Evolutionary conservation across 305 asterid genomes (phyloP).

Genomic region (Solanum hybrid): DNA sequence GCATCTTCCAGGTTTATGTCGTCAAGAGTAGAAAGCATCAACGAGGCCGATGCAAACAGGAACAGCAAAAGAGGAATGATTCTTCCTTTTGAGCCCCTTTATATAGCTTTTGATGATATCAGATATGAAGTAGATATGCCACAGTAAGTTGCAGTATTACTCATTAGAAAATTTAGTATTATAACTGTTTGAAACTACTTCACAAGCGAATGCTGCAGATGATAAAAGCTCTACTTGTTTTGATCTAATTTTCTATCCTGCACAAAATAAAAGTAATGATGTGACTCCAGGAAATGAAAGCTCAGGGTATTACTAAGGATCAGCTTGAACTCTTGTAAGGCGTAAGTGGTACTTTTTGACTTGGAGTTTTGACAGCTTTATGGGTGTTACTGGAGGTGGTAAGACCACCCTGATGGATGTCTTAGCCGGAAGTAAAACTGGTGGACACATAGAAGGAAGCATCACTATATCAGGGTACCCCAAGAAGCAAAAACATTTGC

Average conservation of each 20-base stretch:
- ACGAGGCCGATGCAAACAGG: neutral
- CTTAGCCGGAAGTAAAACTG: conserved; percentile 44
- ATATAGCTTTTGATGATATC: conserved; percentile 36
- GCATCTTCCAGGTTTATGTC: conserved; percentile 9
- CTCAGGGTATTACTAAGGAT: conserved; percentile 25
- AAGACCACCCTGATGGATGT: conserved; percentile 68
- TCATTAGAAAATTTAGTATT: neutral
- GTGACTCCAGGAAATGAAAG: conserved; percentile 31
- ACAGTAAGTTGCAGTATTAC: conserved; percentile 16
- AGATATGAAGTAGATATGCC: conserved; percentile 25
- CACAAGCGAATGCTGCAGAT: neutral
- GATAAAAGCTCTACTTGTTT: neutral
- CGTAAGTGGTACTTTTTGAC: conserved; percentile 44
- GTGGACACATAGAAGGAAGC: conserved; percentile 43
- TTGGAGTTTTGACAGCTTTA: conserved; percentile 50
- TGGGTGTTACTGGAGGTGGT: conserved; percentile 65
- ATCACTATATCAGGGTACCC: conserved; percentile 48
- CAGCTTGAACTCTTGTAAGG: conserved; percentile 31
- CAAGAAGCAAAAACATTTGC: conserved; percentile 51
- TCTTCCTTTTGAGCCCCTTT: conserved; percentile 52
- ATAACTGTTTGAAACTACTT: neutral
- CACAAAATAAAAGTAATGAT: neutral
- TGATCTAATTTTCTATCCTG: neutral
- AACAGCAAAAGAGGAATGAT: conserved; percentile 22
- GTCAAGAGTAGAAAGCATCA: conserved; percentile 5